These are phyloP conservation scores for Patellifolia procumbens DNA, from an alignment of 179 eudicot species.

Conservation along the genomic window DNA sequence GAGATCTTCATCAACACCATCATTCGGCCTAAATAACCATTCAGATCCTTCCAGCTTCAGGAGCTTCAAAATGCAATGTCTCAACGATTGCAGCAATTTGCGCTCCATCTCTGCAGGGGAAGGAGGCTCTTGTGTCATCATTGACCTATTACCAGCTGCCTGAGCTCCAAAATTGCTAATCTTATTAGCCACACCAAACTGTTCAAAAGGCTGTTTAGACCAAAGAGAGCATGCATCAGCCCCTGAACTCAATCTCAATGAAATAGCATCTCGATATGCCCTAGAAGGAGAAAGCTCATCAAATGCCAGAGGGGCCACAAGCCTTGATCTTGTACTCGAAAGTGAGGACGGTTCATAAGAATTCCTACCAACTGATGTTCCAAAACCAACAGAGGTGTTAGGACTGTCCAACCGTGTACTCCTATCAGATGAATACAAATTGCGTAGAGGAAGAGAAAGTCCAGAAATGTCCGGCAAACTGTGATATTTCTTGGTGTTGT, in stretches of 20 bases:
- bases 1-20: constrained; percentile 89
- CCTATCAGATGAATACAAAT: constrained; percentile 44
- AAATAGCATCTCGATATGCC: constrained; percentile 50
- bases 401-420: constrained; percentile 48
- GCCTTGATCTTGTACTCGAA: constrained; percentile 45
- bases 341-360: constrained; percentile 41
- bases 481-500: constrained; percentile 70
- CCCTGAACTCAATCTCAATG: constrained; percentile 47
- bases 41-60: constrained; percentile 94
- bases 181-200: constrained; percentile 77
- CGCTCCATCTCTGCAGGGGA: constrained; percentile 59
- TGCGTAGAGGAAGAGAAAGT: constrained; percentile 51
- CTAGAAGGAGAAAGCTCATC: constrained; percentile 62
- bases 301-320: constrained; percentile 49
- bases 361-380: constrained; percentile 42
- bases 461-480: constrained; percentile 92
- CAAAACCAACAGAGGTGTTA: constrained; percentile 40
- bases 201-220: constrained; percentile 84
- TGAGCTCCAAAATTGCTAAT: constrained; percentile 30
- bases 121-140: constrained; percentile 43
- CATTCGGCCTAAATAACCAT: constrained; percentile 86
- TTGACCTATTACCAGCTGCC: constrained; percentile 26
- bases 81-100: constrained; percentile 73
- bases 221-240: constrained; percentile 66
- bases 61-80: constrained; percentile 71